phyloP scores from a whole-genome alignment of 2,329 filamentous ascomycete species.

The Leptodontidium sp. region DNA sequence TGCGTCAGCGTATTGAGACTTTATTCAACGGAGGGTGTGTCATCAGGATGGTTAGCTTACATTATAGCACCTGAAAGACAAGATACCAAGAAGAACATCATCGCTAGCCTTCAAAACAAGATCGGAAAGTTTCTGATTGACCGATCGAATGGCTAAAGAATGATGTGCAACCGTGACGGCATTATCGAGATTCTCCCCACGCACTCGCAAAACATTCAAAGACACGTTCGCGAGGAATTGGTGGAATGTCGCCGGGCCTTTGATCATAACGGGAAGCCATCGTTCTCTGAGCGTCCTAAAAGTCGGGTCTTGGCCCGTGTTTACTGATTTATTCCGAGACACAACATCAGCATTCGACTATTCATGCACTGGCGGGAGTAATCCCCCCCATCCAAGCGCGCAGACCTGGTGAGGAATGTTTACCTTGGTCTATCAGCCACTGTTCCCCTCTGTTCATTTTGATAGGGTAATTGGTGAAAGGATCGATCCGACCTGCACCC shows the following conservation, averaged over 20 bases:
- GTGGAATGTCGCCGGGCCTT: conserved; percentile 15
- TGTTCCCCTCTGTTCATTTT: conserved; percentile 17
- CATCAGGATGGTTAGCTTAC: neutral
- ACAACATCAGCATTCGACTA: neutral
- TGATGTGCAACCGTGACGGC: conserved; percentile 15
- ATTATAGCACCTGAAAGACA: conserved; percentile 16
- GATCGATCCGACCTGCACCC: neutral
- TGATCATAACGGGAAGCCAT: conserved; percentile 22
- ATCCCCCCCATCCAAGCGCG: neutral
- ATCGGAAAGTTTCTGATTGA: conserved; percentile 21
- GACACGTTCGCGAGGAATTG: conserved; percentile 23
- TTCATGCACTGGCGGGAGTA: neutral
- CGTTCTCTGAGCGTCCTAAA: conserved; percentile 11
- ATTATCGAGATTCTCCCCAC: conserved; percentile 14
- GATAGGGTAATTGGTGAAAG: conserved; percentile 12
- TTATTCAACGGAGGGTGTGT: neutral
- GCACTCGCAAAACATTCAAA: conserved; percentile 6
- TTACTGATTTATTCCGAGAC: neutral
- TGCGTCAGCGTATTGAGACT: neutral
- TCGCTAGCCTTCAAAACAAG: neutral
- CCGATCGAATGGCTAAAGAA: conserved; percentile 15
- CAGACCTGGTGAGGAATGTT: neutral
- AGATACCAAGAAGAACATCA: conserved; percentile 7
- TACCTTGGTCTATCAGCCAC: conserved; percentile 22
- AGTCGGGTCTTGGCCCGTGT: conserved; percentile 14